These are phyloP conservation scores for Citropsis articulata DNA, from an alignment of 345 rosid genomes.

Conservation along the genomic window DNA sequence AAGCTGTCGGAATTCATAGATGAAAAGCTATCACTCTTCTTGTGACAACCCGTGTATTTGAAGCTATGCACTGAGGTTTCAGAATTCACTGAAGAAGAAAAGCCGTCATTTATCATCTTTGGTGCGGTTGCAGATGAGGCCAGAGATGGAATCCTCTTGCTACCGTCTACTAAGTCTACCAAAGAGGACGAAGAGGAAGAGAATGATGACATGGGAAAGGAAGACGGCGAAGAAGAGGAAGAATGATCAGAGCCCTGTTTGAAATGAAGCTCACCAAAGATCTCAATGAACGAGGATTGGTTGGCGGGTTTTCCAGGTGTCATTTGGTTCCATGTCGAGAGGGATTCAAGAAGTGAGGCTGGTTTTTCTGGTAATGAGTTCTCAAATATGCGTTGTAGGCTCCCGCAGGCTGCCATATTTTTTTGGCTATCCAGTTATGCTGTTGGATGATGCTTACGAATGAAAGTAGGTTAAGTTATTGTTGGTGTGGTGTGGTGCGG, in stretches of 20 bases:
- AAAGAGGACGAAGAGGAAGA: slow-evolving; percentile 24
- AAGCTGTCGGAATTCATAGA: slow-evolving; percentile 47
- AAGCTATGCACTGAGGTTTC: neutral
- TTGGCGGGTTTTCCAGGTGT: slow-evolving; percentile 29
- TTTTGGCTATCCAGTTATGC: slow-evolving; percentile 13
- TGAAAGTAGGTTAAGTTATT: neutral
- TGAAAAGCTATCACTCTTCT: slow-evolving; percentile 36
- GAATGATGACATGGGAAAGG: neutral
- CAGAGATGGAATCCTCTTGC: slow-evolving; percentile 12
- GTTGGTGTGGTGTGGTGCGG: neutral
- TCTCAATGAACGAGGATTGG: slow-evolving; percentile 57
- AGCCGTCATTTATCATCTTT: slow-evolving; percentile 2
- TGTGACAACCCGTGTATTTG: slow-evolving; percentile 20
- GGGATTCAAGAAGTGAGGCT: slow-evolving; percentile 48
- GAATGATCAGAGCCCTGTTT: slow-evolving; percentile 30
- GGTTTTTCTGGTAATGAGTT: slow-evolving; percentile 47
- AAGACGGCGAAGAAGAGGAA: neutral
- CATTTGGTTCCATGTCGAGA: slow-evolving; percentile 66
- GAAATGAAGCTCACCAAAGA: slow-evolving; percentile 77
- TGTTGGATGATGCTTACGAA: neutral
- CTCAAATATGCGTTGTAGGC: slow-evolving; percentile 71
- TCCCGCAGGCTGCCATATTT: slow-evolving; percentile 69
- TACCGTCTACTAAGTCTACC: slow-evolving; percentile 11
- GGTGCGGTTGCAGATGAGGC: slow-evolving; percentile 7
- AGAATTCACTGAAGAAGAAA: neutral